Evolutionary conservation across 768 basidiomycete species (phyloP).

Genomic region (Rhizopogon vesiculosus): DNA sequence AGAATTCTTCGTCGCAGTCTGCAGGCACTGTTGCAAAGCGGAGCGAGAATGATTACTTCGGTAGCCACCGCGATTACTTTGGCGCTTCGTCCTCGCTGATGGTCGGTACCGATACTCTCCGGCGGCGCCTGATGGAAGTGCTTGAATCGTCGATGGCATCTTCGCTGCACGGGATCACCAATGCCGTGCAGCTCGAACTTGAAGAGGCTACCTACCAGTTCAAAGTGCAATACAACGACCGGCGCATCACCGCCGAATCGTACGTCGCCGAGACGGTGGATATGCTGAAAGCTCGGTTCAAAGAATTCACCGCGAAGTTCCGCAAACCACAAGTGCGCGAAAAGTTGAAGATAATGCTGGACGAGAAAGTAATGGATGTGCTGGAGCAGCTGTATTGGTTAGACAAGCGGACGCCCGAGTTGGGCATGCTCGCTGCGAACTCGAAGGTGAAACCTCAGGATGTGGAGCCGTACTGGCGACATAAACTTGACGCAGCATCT

Average conservation of each 20-base stretch:
- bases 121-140: slow-evolving; percentile 91
- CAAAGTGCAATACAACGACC: slow-evolving; percentile 98
- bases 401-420: slow-evolving; percentile 79
- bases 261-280: slow-evolving; percentile 99
- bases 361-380: slow-evolving; percentile 96
- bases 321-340: slow-evolving; percentile 83
- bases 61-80: slow-evolving; percentile 56
- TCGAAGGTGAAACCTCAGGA: slow-evolving; percentile 66
- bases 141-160: slow-evolving; percentile 97
- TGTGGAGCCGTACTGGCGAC: slow-evolving; percentile 89
- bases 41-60: slow-evolving; percentile 67
- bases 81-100: slow-evolving; percentile 61
- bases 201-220: slow-evolving; percentile 98
- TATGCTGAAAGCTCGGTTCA: slow-evolving; percentile 84
- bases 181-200: slow-evolving; percentile 94
- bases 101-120: slow-evolving; percentile 89
- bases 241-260: slow-evolving; percentile 89
- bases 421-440: slow-evolving; percentile 66
- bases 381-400: slow-evolving; percentile 97
- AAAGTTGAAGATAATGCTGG: slow-evolving; percentile 88
- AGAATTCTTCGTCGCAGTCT: slow-evolving; percentile 47
- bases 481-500: slow-evolving; percentile 93
- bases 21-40: slow-evolving; percentile 45
- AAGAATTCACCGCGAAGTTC: slow-evolving; percentile 80
- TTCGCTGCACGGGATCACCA: slow-evolving; percentile 92